These are phyloP conservation scores for Auriculariales sp. DNA, from an alignment of 768 basidiomycete species.

Conservation along the genomic window DNA sequence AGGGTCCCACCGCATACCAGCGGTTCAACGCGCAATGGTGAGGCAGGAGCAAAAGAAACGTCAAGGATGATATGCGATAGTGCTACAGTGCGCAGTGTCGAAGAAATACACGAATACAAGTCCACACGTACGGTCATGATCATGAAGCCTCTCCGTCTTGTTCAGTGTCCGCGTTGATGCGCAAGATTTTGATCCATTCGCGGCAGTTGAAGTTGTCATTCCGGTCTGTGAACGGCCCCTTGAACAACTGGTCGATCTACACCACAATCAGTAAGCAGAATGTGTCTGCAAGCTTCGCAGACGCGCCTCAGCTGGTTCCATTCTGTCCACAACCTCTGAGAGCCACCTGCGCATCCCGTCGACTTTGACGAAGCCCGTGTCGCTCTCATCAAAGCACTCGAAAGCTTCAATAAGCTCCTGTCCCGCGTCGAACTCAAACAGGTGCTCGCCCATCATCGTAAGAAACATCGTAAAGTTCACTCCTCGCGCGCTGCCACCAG, in stretches of 20 bases:
- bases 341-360: conserved; percentile 82
- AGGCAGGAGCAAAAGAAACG: too few relatives aligned
- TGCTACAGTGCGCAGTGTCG: too few relatives aligned
- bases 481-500: conserved; percentile 29
- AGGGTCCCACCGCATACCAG: too few relatives aligned
- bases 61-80: too few relatives aligned
- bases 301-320: conserved; percentile 71
- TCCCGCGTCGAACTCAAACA: conserved; percentile 86
- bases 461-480: conserved; percentile 95
- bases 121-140: too few relatives aligned
- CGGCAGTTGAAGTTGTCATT: conserved; percentile 91
- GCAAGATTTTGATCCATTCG: conserved; percentile 85
- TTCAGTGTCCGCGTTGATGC: conserved; percentile 62
- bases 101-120: too few relatives aligned
- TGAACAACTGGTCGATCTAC: conserved; percentile 73
- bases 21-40: too few relatives aligned
- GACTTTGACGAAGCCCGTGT: conserved; percentile 69
- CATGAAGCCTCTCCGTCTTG: conserved; percentile 19
- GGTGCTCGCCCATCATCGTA: conserved; percentile 91
- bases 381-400: conserved; percentile 84
- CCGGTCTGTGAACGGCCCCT: conserved; percentile 75
- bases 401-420: conserved; percentile 80
- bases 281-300: background rate
- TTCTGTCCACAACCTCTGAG: conserved; percentile 74
- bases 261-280: conserved; percentile 1